Percentiles rank a stretch among this genome's conserved stretches.
phyloP scores from a whole-genome alignment of 495 filamentous ascomycete species.

The Penicillium paradoxum region DNA sequence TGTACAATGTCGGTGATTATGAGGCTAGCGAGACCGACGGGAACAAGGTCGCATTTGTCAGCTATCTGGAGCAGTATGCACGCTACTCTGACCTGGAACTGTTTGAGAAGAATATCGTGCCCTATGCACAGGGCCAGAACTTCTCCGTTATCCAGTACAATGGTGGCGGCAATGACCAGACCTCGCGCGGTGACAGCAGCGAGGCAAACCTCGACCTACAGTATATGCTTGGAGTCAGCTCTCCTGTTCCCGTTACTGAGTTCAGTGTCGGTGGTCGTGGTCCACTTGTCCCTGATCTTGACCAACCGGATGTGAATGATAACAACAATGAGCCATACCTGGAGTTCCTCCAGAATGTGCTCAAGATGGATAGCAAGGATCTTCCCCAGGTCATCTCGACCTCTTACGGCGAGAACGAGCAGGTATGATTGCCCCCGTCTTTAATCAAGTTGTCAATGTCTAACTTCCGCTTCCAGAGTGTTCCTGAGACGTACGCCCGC shows the following conservation, averaged over 20 bases:
- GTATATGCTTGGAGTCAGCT: constrained; percentile 56
- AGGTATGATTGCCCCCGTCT: constrained; percentile 17
- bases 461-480: constrained; percentile 44
- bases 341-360: constrained; percentile 60
- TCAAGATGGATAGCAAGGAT: constrained; percentile 42
- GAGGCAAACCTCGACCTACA: constrained; percentile 79
- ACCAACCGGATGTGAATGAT: constrained; percentile 46
- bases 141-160: constrained; percentile 60
- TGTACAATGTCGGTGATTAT: constrained; percentile 59
- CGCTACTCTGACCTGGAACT: constrained; percentile 52
- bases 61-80: constrained; percentile 64
- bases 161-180: constrained; percentile 51
- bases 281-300: constrained; percentile 57
- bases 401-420: constrained; percentile 79
- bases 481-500: constrained; percentile 61
- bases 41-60: constrained; percentile 57
- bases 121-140: constrained; percentile 51
- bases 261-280: constrained; percentile 64
- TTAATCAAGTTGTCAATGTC: neutral
- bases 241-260: constrained; percentile 57
- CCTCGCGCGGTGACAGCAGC: constrained; percentile 41
- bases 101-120: constrained; percentile 52
- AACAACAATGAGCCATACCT: constrained; percentile 75
- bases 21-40: constrained; percentile 29
- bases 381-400: constrained; percentile 73